Percentiles rank a stretch among this genome's conserved stretches.
Conservation (phyloP, 177 flowering plant genomes). For the Vitis hybrid region DNA sequence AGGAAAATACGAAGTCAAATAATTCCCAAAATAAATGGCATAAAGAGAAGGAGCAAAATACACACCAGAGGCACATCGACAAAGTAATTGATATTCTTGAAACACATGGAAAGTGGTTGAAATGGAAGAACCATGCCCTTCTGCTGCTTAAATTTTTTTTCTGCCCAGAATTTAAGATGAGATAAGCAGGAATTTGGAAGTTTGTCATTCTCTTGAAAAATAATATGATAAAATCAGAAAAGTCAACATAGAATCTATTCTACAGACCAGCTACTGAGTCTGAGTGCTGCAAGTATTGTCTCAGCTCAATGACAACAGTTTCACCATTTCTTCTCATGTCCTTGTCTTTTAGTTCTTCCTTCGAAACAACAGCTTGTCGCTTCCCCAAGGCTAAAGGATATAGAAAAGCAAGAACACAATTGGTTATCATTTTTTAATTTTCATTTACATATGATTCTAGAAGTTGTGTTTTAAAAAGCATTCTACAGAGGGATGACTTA, state of each 20-base stretch:
- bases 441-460: background rate
- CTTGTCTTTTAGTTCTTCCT: constrained; percentile 60
- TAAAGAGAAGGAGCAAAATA: constrained; percentile 4
- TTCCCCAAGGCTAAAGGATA: constrained; percentile 63
- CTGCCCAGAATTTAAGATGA: constrained; percentile 29
- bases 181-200: background rate
- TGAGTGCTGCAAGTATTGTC: constrained; percentile 64
- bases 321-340: constrained; percentile 57
- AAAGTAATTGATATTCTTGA: constrained; percentile 85
- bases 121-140: constrained; percentile 99
- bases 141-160: constrained; percentile 50
- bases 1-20: constrained; percentile 10
- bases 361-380: constrained; percentile 75
- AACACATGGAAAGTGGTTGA: constrained; percentile 90
- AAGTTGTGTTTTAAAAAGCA: background rate
- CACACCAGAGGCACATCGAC: constrained; percentile 89
- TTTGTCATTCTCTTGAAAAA: background rate
- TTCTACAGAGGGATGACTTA: constrained; percentile 37
- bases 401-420: background rate
- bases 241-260: background rate
- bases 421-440: background rate
- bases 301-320: constrained; percentile 55
- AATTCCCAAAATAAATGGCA: background rate
- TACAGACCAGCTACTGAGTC: constrained; percentile 61
- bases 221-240: background rate